Base-by-base conservation (phyloP, 164 flowering plant species). In the Tetracentron sinense region DNA sequence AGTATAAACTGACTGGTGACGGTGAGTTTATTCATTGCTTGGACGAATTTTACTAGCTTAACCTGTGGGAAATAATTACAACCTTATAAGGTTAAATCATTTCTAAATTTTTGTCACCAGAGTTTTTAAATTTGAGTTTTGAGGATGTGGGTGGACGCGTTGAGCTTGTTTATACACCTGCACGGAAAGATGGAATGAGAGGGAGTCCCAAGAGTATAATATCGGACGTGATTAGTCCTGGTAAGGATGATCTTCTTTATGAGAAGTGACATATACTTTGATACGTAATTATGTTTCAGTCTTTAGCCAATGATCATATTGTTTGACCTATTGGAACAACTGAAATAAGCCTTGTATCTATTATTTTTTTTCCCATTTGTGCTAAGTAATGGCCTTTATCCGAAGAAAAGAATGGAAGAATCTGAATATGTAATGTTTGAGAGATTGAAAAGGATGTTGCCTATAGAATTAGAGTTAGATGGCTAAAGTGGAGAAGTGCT, bases 131-230 rank as follows among this genome's bases (percentile, higher is more conserved):
- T 79, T 78, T 94, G 76, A 77, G 79, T 56, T 57, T 86, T 46
- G 90, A 82, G 53, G 96, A 94, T 73, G 96, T 92, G 64, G 96
- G 92, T 61, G 67, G 74, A 54, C 59, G 75, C 30, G 74, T 94
- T 71, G 89, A 94, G 76, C 84, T 94, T 72, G 75, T 86, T 60
- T 94, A 83, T 76, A 84, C 89, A 10, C 97, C 99, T 14, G 72
- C 86, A 21, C 86, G 99, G 35, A 75, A 68, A 25, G 99, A 94
- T 82, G 92, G 90, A 67, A 53, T 74, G 1, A 80, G 72, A 75
- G 97, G 99, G 52, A 75, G 50, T 64, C 81, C 86, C 7, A 77
- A 54, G 76, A 82, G 69, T 63, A 47, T 89, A 29, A 54, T 83
- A 16, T 89, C 99, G 42, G 81, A 77, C 70, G 81, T 69, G n/a